Evolutionary conservation across 345 rosid species (phyloP).

Genomic region (Arabidopsis thaliana): DNA sequence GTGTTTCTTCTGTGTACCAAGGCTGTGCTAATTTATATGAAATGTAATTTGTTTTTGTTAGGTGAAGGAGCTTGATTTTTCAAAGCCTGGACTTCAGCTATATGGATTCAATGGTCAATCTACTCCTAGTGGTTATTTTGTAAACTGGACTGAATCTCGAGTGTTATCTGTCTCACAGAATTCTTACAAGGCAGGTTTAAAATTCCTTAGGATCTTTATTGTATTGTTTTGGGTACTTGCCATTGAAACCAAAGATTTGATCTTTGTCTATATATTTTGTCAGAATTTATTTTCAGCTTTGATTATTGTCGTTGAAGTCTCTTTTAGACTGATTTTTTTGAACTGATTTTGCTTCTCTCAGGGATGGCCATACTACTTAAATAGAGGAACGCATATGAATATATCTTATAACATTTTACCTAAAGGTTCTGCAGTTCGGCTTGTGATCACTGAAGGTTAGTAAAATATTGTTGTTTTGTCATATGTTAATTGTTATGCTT

Average conservation of each 20-base stretch:
- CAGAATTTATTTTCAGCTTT: background rate
- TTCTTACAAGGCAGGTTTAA: constrained; percentile 65
- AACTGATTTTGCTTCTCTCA: constrained; percentile 37
- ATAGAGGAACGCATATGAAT: constrained; percentile 64
- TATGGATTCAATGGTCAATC: constrained; percentile 59
- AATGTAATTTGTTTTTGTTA: constrained; percentile 21
- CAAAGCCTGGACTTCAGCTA: constrained; percentile 52
- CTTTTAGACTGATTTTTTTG: constrained; percentile 18
- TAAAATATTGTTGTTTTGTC: background rate
- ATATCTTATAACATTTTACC: constrained; percentile 64
- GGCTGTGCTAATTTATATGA: background rate
- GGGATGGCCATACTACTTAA: constrained; percentile 71
- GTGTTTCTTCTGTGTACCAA: background rate
- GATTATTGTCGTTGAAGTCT: background rate
- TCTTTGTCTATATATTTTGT: background rate
- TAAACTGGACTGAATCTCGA: constrained; percentile 56
- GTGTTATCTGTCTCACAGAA: constrained; percentile 49
- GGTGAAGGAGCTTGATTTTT: constrained; percentile 60
- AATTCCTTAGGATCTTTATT: background rate
- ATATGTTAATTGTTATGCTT: background rate
- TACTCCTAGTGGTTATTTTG: constrained; percentile 59
- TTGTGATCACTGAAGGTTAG: constrained; percentile 76
- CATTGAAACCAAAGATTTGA: background rate
- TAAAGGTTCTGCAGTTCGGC: constrained; percentile 53
- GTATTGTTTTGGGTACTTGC: background rate